Base-by-base conservation (phyloP, 2,329 filamentous ascomycete species). In the Cytospora schulzeri region DNA sequence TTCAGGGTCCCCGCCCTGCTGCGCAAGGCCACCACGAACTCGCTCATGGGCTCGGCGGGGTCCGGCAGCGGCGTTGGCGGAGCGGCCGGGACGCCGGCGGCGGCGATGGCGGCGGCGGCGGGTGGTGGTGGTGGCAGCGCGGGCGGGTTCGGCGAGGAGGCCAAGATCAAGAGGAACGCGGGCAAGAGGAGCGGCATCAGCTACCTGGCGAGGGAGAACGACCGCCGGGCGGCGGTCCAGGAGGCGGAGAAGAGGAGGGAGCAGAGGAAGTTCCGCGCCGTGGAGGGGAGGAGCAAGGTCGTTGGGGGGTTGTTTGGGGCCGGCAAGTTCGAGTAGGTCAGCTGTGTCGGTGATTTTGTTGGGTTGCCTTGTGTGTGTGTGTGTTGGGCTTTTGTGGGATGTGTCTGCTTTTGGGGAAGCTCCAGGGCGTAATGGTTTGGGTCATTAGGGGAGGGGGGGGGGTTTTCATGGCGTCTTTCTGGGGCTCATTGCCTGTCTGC, bases 1-100 rank as follows among this genome's bases (percentile, higher is more conserved):
- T 91, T 92, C 83, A 88, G 86, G 70, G 85, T 91, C 1, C 91
- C 91, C 0, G 83, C 85, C 0, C 81, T 95, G 24, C 82, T 95
- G 22, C 85, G 91, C 29, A 85, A 90, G 33, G 90, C 91, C 5
- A 94, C 91, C 0, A 89, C 88, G 15, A 88, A 88, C 72, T 86
- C 84, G 29, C 76, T 83, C 19, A 73, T 81, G 22, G 33, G 31
- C 41, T 61, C 62, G 12, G 48, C 54, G 14, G 68, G 63, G 4
- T 29, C 52, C 12, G 29, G 29, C 29, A 11, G 31, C 31, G 31
- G 31, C 62, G 12, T 31, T 52, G 15, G 68, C n/a, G n/a, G 63
- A 3, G 29, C 53, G n/a, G 59, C 38, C n/a, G 55, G 54, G 5
- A 31, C 29, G 15, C 29, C 50, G 24, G 17, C 53, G 9, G 28